These are phyloP conservation scores for Hypsizygus marmoreus DNA, from an alignment of 768 basidiomycete species.

Conservation along the genomic window DNA sequence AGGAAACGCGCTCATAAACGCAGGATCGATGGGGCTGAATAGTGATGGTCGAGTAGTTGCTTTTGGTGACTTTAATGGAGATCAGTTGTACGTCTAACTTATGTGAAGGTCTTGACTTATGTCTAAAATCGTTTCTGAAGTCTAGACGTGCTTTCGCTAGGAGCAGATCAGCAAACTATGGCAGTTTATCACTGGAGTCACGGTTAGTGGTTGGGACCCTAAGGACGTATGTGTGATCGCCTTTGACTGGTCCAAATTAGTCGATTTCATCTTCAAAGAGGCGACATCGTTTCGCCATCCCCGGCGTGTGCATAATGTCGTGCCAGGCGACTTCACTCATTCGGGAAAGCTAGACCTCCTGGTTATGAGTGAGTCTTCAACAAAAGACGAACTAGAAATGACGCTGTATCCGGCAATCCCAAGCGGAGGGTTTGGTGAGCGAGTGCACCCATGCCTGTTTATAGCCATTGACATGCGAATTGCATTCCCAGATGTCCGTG, in stretches of 20 bases:
- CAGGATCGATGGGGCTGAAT: slow-evolving; percentile 78
- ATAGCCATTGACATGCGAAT: no score
- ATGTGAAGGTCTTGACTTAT: background rate
- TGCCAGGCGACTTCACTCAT: slow-evolving; percentile 93
- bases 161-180: slow-evolving; percentile 75
- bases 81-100: slow-evolving; percentile 78
- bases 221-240: background rate
- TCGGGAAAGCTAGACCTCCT: slow-evolving; percentile 90
- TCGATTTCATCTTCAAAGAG: slow-evolving; percentile 55
- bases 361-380: slow-evolving; percentile 71
- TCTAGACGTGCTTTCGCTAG: slow-evolving; percentile 78
- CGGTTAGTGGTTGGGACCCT: slow-evolving; percentile 45
- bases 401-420: slow-evolving; percentile 67
- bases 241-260: slow-evolving; percentile 34
- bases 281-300: slow-evolving; percentile 57
- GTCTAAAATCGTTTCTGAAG: slow-evolving; percentile 38
- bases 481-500: slow-evolving; percentile 43
- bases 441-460: no score
- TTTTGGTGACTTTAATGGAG: slow-evolving; percentile 94
- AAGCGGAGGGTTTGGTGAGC: slow-evolving; percentile 67
- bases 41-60: slow-evolving; percentile 78
- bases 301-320: slow-evolving; percentile 69
- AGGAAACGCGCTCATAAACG: slow-evolving; percentile 76
- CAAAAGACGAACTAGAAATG: slow-evolving; percentile 58
- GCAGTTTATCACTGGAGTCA: slow-evolving; percentile 82